A percentile compares a stretch with the other conserved stretches of the same genome.
These are phyloP conservation scores for Aspergillus sergii DNA, from an alignment of 2,329 filamentous ascomycete species.

Conservation along the genomic window DNA sequence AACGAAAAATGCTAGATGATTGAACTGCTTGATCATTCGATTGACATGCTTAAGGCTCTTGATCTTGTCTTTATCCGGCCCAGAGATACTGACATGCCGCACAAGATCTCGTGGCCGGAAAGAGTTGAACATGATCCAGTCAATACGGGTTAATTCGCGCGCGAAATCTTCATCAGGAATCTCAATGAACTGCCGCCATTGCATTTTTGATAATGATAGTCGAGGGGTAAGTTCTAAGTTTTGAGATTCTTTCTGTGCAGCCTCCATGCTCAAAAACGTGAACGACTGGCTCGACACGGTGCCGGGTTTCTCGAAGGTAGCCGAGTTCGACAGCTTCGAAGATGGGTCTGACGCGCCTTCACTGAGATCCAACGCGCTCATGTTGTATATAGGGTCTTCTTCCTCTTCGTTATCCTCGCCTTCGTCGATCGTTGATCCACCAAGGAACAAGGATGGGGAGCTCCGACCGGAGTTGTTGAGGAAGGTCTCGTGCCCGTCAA, in stretches of 20 bases:
- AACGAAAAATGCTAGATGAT: conserved; percentile 81
- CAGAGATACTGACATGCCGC: conserved; percentile 79
- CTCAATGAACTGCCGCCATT: conserved; percentile 90
- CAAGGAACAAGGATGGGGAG: conserved; percentile 38
- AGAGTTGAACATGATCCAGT: conserved; percentile 97
- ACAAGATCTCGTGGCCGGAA: conserved; percentile 92
- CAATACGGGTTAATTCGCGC: conserved; percentile 88
- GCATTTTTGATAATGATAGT: conserved; percentile 75
- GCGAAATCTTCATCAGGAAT: conserved; percentile 83
- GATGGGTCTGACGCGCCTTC: conserved; percentile 42
- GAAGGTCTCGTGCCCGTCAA: conserved; percentile 45
- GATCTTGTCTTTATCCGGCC: conserved; percentile 55
- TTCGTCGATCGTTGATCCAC: conserved; percentile 23
- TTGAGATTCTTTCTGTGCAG: conserved; percentile 77
- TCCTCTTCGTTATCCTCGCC: conserved; percentile 36
- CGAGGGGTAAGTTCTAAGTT: conserved; percentile 70
- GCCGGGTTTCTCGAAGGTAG: conserved; percentile 36
- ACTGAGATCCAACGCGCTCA: conserved; percentile 43
- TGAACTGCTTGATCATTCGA: conserved; percentile 92
- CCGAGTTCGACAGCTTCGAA: conserved; percentile 41
- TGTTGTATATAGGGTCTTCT: conserved; percentile 41
- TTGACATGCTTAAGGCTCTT: conserved; percentile 83
- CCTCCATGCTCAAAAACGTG: conserved; percentile 56
- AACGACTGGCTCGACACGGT: conserved; percentile 47
- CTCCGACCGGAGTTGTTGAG: conserved; percentile 45